Conservation (phyloP, 2,329 filamentous ascomycete genomes). For the Aspergillus fumigatiaffinis region DNA sequence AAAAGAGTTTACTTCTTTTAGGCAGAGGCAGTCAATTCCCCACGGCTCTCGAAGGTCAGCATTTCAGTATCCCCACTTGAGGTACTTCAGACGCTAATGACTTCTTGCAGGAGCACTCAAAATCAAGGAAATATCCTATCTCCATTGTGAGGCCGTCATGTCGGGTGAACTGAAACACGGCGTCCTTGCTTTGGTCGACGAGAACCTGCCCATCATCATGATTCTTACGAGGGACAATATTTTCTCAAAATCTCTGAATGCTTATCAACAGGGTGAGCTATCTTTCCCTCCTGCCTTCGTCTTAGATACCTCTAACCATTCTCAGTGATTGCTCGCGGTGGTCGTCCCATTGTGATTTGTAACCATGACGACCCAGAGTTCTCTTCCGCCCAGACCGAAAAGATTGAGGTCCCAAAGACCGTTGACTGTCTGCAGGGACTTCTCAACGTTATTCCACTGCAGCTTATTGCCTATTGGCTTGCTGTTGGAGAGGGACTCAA, state of each 20-base stretch:
- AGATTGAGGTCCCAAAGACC: slow-evolving; percentile 95
- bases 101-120: slow-evolving; percentile 69
- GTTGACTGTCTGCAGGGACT: slow-evolving; percentile 95
- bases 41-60: slow-evolving; percentile 80
- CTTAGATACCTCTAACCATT: slow-evolving; percentile 25
- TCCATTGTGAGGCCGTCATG: slow-evolving; percentile 99
- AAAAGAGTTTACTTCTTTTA: slow-evolving; percentile 90
- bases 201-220: slow-evolving; percentile 99
- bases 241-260: slow-evolving; percentile 98
- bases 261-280: slow-evolving; percentile 85
- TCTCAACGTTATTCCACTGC: slow-evolving; percentile 93
- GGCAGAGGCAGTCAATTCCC: slow-evolving; percentile 93
- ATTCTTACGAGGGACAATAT: slow-evolving; percentile 94
- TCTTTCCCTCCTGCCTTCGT: background rate
- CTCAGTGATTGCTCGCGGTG: slow-evolving; percentile 85
- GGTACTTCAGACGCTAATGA: slow-evolving; percentile 10
- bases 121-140: slow-evolving; percentile 99
- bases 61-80: background rate
- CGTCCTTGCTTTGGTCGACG: slow-evolving; percentile 93
- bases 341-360: slow-evolving; percentile 98
- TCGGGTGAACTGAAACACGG: slow-evolving; percentile 99
- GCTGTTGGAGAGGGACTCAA: slow-evolving; percentile 94
- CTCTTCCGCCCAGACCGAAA: slow-evolving; percentile 80
- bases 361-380: slow-evolving; percentile 89
- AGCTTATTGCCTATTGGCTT: slow-evolving; percentile 98